These are phyloP conservation scores for Phialophora macrospora DNA, from an alignment of 2,329 filamentous ascomycete species.

Conservation along the genomic window DNA sequence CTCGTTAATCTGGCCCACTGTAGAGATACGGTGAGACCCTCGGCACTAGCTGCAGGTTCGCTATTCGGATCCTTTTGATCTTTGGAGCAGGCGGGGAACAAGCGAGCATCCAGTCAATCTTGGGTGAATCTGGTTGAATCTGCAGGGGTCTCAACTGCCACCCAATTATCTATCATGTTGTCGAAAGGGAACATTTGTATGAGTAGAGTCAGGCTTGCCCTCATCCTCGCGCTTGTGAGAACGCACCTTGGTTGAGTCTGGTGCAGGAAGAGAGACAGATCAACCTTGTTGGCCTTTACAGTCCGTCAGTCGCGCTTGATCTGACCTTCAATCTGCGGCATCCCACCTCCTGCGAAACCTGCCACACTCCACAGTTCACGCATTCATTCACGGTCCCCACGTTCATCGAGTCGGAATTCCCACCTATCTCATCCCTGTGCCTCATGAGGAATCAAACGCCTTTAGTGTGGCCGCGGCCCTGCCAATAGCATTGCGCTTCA, in stretches of 20 bases:
- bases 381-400: neutral
- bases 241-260: neutral
- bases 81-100: constrained; percentile 6
- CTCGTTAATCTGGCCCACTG: neutral
- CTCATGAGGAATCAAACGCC: constrained; percentile 23
- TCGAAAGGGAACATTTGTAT: neutral
- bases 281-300: neutral
- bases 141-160: neutral
- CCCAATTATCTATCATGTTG: constrained; percentile 6
- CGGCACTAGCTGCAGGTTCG: neutral
- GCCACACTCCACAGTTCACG: constrained; percentile 4
- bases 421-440: neutral
- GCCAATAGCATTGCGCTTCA: constrained; percentile 19
- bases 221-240: neutral
- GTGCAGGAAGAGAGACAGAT: neutral
- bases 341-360: neutral
- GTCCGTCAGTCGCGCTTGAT: neutral
- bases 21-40: neutral
- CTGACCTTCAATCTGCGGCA: neutral
- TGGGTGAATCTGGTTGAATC: neutral
- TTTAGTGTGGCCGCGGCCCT: constrained; percentile 28
- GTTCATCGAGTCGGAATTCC: neutral
- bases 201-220: neutral
- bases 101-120: neutral
- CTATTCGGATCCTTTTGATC: neutral